Evolutionary conservation across 2,329 filamentous ascomycete species (phyloP).

Genomic region (Colletotrichum australisinense): DNA sequence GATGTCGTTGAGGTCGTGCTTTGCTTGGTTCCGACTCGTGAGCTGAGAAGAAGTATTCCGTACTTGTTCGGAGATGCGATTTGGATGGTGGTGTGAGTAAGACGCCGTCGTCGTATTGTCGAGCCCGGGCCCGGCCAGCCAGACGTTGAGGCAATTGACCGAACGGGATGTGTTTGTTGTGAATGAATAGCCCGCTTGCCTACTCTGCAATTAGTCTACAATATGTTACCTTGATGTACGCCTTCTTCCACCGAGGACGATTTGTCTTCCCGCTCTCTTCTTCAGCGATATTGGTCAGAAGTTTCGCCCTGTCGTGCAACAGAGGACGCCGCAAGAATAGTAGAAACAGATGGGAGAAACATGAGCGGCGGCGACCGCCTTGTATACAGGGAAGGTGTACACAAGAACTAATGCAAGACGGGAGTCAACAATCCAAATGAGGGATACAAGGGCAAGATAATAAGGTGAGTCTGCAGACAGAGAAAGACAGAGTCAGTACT

Average conservation of each 20-base stretch:
- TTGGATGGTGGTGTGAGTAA: background rate
- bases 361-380: background rate
- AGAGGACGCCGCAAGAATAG: background rate
- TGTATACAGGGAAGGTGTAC: background rate
- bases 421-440: background rate
- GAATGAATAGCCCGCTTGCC: no score
- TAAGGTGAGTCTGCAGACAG: conserved; percentile 4
- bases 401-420: background rate
- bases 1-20: background rate
- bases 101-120: background rate
- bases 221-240: background rate
- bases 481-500: background rate
- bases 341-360: background rate
- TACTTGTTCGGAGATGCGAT: background rate
- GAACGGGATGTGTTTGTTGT: background rate
- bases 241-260: background rate
- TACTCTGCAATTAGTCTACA: background rate
- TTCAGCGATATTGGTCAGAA: background rate
- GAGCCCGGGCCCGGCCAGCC: background rate
- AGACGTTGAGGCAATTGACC: background rate
- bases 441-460: background rate
- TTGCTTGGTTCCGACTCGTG: background rate
- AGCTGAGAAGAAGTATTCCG: background rate
- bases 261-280: background rate
- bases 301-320: background rate